Base-by-base conservation (phyloP, 192 early-diverging fungal species). In the Backusella australiensis region DNA sequence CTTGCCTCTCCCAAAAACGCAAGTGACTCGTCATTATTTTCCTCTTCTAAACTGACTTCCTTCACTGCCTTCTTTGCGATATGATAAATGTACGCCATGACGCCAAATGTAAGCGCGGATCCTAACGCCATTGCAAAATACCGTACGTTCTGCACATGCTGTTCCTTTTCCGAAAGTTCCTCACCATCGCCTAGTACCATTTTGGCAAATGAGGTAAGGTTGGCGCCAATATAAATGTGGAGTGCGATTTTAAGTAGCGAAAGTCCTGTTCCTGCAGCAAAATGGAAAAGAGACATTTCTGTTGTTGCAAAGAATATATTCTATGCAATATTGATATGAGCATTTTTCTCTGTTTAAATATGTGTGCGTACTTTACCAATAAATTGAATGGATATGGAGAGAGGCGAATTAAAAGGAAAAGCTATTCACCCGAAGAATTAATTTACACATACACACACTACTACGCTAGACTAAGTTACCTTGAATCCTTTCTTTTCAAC, bases 351-450 rank as follows among this genome's bases (percentile, higher is more conserved):
- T 35, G 32, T 34, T 14, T 34, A 73, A 44, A 32, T 3, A 32
- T 32, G 2, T 2, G 32, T 32, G 32, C 1, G 5, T 15, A 67
- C 34, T 39, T 42, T 78, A 82, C 81, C 77, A 92, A 80, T 9
- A 94, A 75, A 65, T 86, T 89, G 79, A 85, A 93, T 17, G 92
- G 92, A 78, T 94, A 94, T 8, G 92, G 92, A 8, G 91, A 91
- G 35, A 94, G 63, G 0, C 92, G 83, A 75, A 94, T 92, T 35
- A 94, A 69, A 0, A 90, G 80, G 46, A 91, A 78, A 7, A 93
- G 78, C 91, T 93, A 76, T 2, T 23, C 34, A 36, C n/a, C n/a
- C 4, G 52, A 32, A 41, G 49, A 19, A 29, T 21, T 23, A 78
- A n/a, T 41, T 15, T 46, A 35, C 26, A 41, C 36, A 34, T 39